Base-by-base conservation (phyloP, 768 basidiomycete species). In the Mycena sanguinolenta region DNA sequence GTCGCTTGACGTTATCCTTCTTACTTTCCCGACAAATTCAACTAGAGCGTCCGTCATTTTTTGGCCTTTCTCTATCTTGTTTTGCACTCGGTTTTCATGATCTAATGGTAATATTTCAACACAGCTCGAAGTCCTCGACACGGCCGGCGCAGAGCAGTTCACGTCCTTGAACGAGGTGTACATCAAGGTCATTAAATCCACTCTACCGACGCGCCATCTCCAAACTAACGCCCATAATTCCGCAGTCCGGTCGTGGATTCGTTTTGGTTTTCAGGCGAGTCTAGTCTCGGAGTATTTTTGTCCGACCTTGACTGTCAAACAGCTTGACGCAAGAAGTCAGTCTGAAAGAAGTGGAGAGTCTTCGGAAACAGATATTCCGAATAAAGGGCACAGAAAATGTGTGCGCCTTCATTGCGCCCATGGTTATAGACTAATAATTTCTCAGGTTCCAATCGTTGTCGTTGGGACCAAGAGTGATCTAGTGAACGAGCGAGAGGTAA, bases 391-490 rank as follows among this genome's bases (percentile, higher is more conserved):
- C 87, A 34, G 89, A 90, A 74, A 86, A 81, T 28, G 91, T 92
- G 72, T 76, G 84, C 80, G 21, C 42, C 50, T 19, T 17, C 54
- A 70, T 28, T 34, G 53, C 50, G 57, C 19, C 17, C 13, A 17
- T 23, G 61, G 30, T 52, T 57, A 54, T 63, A 73, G 25, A 68
- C 50, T 49, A 72, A 30, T 27, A 32, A 46, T 27, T 4, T n/a
- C 62, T 44, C 71, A 92, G 90, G 82, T 95, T 23, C 95, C 95
- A 12, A 93, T 96, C 71, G 92, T 95, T 14, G 87, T 96, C 19
- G 95, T 95, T 12, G 95, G 95, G 50, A 95, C 95, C 34, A 95
- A 95, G 78, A 84, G 92, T 49, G 95, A 96, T 78, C 87, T 96
- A 44, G 87, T 87, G 30, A 90, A 87, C 67, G 95, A 96, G 78